Evolutionary conservation across 2,329 filamentous ascomycete species (phyloP).

Genomic region (Cadophora malorum): DNA sequence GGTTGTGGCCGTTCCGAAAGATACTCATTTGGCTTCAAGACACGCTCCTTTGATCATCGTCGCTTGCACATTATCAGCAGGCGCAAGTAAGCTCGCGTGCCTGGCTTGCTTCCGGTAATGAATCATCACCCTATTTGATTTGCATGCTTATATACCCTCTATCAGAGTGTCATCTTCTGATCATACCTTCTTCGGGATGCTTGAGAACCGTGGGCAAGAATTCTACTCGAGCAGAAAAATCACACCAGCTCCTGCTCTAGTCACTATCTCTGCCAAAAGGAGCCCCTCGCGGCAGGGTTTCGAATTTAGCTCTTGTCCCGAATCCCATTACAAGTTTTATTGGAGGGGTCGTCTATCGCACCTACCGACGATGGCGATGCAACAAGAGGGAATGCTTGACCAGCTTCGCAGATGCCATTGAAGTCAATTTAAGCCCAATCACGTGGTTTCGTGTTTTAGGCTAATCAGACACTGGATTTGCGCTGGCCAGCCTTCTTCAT

Average conservation of each 20-base stretch:
- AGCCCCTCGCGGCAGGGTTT: background rate
- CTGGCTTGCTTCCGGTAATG: too few species aligned
- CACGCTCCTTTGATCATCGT: background rate
- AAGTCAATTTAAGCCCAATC: constrained; percentile 3
- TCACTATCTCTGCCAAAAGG: background rate
- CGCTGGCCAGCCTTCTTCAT: background rate
- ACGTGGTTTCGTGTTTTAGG: background rate
- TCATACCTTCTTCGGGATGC: background rate
- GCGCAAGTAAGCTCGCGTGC: background rate
- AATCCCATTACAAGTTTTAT: background rate
- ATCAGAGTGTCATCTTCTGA: background rate
- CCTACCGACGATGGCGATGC: background rate
- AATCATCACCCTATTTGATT: too few species aligned
- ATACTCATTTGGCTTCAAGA: background rate
- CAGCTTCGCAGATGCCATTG: background rate
- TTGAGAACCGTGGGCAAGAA: background rate
- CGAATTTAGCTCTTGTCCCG: background rate
- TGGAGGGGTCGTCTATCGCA: background rate
- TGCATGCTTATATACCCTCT: background rate
- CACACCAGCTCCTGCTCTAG: background rate
- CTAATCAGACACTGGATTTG: background rate
- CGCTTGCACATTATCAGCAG: background rate
- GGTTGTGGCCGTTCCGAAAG: background rate
- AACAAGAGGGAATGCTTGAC: background rate
- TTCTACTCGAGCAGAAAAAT: too few species aligned